Evolutionary conservation across 495 filamentous ascomycete species (phyloP), one percentile per base, ranked within the genome.

Genomic region (Mycothermus thermophilus): DNA sequence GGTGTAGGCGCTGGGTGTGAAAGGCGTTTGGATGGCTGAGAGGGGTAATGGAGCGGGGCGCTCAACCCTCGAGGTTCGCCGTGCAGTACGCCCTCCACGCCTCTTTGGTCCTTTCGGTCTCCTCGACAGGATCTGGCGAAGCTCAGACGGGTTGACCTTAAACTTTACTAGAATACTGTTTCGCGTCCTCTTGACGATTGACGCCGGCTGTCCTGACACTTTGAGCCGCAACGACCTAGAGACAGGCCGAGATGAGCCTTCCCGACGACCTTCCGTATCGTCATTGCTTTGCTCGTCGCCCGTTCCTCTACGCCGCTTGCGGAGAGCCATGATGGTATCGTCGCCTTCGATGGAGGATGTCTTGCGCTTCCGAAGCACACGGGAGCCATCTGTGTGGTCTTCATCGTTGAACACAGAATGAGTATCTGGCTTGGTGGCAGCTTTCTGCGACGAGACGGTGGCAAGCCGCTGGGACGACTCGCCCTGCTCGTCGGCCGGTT

Each of bases 331-430:
- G 16, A 55, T 35, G 24, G 54, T 47, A n/a, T 67, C 64, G 3
- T 66, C 63, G 0, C 48, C 40, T 27, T 66, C 66, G 6, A 47
- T 46, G n/a, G 65, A 69, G 0, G 66, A 71, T 20, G 66, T 66
- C 58, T 93, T 93, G 28, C 90, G 75, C 57, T 95, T 96, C 34
- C 88, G 72, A 33, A 95, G 60, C 29, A 83, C 72, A 34, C 86
- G 77, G 3, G 85, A 85, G 28, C 85, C 85, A 54, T 92, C 83
- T 61, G 87, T 69, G 9, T 80, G 70, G 46, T 92, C 83, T 32
- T 85, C 83, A 34, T 80, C 73, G 43, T 82, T 83, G 55, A 92
- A 93, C 25, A 92, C 74, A 1, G 85, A 87, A 51, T 92, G 81
- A 6, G 83, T 83, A 18, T 76, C 79, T n/a, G 79, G 75, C 42